Base-by-base conservation (phyloP, 1,284 basidiomycete species). In the Austropuccinia psidii region DNA sequence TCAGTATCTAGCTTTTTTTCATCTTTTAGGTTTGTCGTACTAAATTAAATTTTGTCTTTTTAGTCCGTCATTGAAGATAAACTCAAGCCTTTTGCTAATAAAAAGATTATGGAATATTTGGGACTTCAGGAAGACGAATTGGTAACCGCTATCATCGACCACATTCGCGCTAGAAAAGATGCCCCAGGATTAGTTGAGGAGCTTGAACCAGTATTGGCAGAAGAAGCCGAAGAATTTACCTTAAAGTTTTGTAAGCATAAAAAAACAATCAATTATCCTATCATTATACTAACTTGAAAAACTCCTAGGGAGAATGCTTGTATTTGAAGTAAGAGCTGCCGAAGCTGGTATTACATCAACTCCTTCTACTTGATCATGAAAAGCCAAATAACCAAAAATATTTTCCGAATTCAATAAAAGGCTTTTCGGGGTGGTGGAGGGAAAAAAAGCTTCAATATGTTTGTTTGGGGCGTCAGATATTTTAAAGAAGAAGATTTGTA, bases 81-180 rank as follows among this genome's bases (percentile, higher is more conserved):
- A 72, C 66, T 80, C 3, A 72, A 72, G 47, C 79, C 79, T 4
- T 79, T 78, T 64, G 76, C 76, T 6, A 77, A 74, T 47, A 76
- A 76, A 45, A 76, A 78, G 55, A 79, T 79, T 54, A 77, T 79
- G 57, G 78, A 78, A 52, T 79, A 78, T 64, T 75, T 80, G 39
- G 79, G 79, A 31, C 62, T 75, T 13, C 77, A 79, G 61, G 79
- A 80, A 70, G 75, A 78, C 11, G 79, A 80, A 69, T 75, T 80
- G 21, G 72, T 80, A 31, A 77, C 64, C 47, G 78, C 76, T n/a
- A 78, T 80, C 27, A 74, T 77, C 50, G 77, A 78, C 37, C 77
- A 80, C 65, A 62, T 80, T 52, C 73, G 76, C 21, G 78, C 75
- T 47, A 77, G 77, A 74, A 79, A 78, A 68, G 54, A 74, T 8